Percentiles rank a stretch among this genome's conserved stretches.
Evolutionary conservation across 164 flowering plant species (phyloP).

Genomic region (Cinnamomum micranthum): DNA sequence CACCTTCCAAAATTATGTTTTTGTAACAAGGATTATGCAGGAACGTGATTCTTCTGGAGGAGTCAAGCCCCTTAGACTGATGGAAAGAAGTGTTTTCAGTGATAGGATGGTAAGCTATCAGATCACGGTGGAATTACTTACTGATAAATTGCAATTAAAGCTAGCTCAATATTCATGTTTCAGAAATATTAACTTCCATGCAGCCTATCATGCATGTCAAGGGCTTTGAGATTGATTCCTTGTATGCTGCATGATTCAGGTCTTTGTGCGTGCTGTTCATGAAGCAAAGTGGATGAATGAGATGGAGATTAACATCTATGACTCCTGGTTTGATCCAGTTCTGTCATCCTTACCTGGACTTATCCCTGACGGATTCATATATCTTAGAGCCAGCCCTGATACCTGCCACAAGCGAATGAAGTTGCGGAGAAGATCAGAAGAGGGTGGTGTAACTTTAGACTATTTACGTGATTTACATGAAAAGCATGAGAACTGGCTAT

Average conservation of each 20-base stretch:
- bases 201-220: neutral
- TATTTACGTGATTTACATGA: conserved; percentile 87
- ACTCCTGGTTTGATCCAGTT: conserved; percentile 98
- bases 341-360: conserved; percentile 91
- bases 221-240: neutral
- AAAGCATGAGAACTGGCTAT: conserved; percentile 95
- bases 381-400: conserved; percentile 96
- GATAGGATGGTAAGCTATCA: conserved; percentile 76
- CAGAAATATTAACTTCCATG: neutral
- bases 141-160: neutral
- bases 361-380: conserved; percentile 92
- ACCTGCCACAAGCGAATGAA: conserved; percentile 90
- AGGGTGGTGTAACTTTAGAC: conserved; percentile 87
- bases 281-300: conserved; percentile 99
- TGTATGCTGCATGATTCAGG: conserved; percentile 35
- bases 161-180: neutral
- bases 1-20: conserved; percentile 96
- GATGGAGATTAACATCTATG: conserved; percentile 99
- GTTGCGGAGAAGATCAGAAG: conserved; percentile 78
- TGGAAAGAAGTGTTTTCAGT: conserved; percentile 99
- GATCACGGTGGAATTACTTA: neutral
- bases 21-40: conserved; percentile 97
- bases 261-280: conserved; percentile 96
- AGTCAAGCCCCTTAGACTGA: conserved; percentile 81
- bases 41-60: conserved; percentile 90